Conservation (phyloP, 208 protist species). For the Phytomonas sp. region DNA sequence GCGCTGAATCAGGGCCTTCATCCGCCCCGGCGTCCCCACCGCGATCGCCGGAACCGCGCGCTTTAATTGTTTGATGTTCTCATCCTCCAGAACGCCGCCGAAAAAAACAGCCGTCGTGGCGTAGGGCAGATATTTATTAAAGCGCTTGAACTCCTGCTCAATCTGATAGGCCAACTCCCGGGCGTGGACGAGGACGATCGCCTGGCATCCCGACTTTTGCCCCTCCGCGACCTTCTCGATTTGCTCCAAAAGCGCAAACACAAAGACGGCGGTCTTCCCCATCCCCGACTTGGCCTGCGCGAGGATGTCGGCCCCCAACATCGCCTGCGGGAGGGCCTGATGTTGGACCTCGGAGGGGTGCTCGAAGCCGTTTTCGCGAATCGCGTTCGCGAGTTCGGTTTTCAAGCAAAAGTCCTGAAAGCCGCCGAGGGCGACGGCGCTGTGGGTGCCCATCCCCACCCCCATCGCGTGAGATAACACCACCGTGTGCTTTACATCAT, state of each 20-base stretch:
- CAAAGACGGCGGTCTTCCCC: constrained; percentile 99
- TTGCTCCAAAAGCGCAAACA: constrained; percentile 97
- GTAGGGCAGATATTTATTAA: constrained; percentile 94
- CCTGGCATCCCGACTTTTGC: constrained; percentile 81
- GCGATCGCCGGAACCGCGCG: constrained; percentile 93
- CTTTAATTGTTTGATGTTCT: constrained; percentile 83
- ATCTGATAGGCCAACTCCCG: constrained; percentile 99
- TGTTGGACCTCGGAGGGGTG: constrained; percentile 96
- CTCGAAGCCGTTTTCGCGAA: constrained; percentile 93
- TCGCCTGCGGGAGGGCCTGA: constrained; percentile 97
- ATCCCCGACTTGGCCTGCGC: constrained; percentile 99
- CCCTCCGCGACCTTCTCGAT: constrained; percentile 84
- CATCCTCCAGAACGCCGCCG: constrained; percentile 92
- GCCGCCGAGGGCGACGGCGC: constrained; percentile 86
- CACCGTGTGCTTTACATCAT: constrained; percentile 75
- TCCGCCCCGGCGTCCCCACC: constrained; percentile 97
- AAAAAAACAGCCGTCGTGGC: constrained; percentile 95
- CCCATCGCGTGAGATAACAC: constrained; percentile 56
- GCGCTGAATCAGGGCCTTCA: constrained; percentile 88
- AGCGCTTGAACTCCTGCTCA: constrained; percentile 96
- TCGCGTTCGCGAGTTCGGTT: constrained; percentile 96
- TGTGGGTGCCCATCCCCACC: constrained; percentile 82
- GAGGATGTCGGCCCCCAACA: constrained; percentile 97
- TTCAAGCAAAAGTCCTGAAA: constrained; percentile 99
- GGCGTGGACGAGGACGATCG: constrained; percentile 94